Base-by-base conservation (phyloP, 495 filamentous ascomycete genomes). In the Patellaria atrata region DNA sequence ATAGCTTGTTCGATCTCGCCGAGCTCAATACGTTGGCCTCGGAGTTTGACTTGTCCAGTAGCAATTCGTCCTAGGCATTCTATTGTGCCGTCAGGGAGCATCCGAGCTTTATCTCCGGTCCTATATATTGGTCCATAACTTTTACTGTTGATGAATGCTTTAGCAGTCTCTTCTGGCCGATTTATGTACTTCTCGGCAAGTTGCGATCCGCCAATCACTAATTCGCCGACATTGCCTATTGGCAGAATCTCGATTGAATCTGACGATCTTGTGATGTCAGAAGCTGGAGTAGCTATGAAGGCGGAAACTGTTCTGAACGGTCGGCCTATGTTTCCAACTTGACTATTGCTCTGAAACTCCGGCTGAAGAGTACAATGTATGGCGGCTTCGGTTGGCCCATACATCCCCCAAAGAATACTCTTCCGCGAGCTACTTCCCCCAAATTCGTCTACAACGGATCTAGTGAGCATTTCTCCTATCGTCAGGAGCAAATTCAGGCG, bases 401-500 rank as follows among this genome's bases (percentile, higher is more conserved):
- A 92, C 82, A 87, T 85, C 0, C 70, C 80, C 61, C 77, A 77
- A 0, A 92, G 65, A 19, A 86, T 68, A 7, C 67, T 60, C 6
- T 42, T 33, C 3, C 33, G 22, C 5, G 41, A 35, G 14, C 42
- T 33, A 5, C 53, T 53, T 22, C 57, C 50, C 1, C 77, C 78
- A 60, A 83, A 92, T 50, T 85, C 79, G 24, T 72, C 60, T 5
- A 86, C 60, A 1, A 92, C 69, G 3, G 66, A 64, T 14, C 62
- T 60, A 0, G 79, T 84, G 17, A 92, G 68, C 79, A 85, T 87
- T 56, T 92, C 83, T 3, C 83, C 83, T 43, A 89, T 91, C 0
- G 83, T 89, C 9, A 89, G 56, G 1, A 91, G 61, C 1, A 80
- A 51, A 16, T 41, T 46, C 21, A 92, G 48, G 0, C 55, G 51